Evolutionary conservation across 176 grass and related monocot genomes (phyloP).

Genomic region (maize (Zea mays)): DNA sequence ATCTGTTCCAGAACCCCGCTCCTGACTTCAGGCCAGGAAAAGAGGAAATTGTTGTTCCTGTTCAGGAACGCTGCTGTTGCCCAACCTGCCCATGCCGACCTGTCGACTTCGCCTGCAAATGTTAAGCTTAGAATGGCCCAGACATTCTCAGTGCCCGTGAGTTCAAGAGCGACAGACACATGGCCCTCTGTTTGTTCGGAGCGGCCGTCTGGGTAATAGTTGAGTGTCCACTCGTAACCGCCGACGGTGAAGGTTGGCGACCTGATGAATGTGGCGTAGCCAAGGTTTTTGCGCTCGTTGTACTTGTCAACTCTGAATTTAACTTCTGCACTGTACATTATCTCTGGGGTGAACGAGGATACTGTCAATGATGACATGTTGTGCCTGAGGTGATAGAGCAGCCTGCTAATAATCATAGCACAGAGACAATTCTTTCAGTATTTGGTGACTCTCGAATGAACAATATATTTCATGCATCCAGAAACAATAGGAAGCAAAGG

Average conservation of each 20-base stretch:
- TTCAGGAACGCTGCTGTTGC: not conserved
- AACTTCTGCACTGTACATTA: not conserved
- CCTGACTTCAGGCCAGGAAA: not conserved
- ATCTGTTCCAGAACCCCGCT: not conserved
- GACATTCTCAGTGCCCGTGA: not conserved
- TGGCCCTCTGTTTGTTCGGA: not conserved
- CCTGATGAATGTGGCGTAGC: not conserved
- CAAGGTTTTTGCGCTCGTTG: not conserved
- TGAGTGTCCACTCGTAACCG: conserved; percentile 1
- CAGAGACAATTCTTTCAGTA: not conserved
- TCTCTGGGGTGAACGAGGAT: not conserved
- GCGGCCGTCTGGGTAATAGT: not conserved
- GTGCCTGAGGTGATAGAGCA: not conserved
- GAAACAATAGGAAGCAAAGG: not conserved
- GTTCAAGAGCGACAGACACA: not conserved
- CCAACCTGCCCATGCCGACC: not conserved
- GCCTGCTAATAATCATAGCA: not conserved
- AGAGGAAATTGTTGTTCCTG: not conserved
- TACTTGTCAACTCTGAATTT: not conserved
- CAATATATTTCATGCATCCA: not conserved
- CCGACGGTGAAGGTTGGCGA: not conserved
- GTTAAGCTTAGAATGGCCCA: not conserved
- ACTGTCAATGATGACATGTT: not conserved
- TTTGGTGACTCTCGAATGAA: not conserved
- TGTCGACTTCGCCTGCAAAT: not conserved